Evolutionary conservation across 2,329 filamentous ascomycete species (phyloP).

Genomic region (Aspergillus versicolor): DNA sequence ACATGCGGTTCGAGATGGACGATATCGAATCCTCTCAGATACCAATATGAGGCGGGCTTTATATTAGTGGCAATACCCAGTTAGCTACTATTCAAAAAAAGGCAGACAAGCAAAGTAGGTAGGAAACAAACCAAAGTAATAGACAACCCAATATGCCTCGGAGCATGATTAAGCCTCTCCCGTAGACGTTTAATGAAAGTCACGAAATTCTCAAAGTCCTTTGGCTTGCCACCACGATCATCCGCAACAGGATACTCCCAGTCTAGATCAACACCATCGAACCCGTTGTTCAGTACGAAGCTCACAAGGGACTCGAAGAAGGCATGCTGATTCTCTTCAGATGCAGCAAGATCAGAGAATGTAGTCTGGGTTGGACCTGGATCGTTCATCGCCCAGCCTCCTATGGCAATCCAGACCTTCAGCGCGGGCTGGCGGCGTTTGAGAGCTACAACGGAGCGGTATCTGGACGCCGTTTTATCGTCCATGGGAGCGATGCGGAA

Average conservation of each 20-base stretch:
- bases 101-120: no score
- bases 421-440: slow-evolving; percentile 27
- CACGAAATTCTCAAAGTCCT: slow-evolving; percentile 4
- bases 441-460: slow-evolving; percentile 27
- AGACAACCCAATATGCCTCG: no score
- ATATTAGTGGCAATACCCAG: neutral
- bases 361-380: slow-evolving; percentile 17
- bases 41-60: neutral
- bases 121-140: no score
- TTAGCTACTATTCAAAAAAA: no score
- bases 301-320: slow-evolving; percentile 17
- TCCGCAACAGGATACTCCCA: slow-evolving; percentile 18
- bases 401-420: slow-evolving; percentile 26
- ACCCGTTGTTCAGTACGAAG: slow-evolving; percentile 11
- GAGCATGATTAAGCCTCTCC: neutral
- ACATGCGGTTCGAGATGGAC: slow-evolving; percentile 3
- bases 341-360: slow-evolving; percentile 20
- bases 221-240: neutral
- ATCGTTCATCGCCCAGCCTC: slow-evolving; percentile 27
- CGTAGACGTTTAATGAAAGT: neutral
- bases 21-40: slow-evolving; percentile 14
- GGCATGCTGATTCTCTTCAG: slow-evolving; percentile 6
- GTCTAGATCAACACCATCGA: slow-evolving; percentile 18
- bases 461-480: slow-evolving; percentile 15
- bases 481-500: slow-evolving; percentile 30